Base-by-base conservation (phyloP, 1,139 yeast genomes). In the Candida freyschussii region DNA sequence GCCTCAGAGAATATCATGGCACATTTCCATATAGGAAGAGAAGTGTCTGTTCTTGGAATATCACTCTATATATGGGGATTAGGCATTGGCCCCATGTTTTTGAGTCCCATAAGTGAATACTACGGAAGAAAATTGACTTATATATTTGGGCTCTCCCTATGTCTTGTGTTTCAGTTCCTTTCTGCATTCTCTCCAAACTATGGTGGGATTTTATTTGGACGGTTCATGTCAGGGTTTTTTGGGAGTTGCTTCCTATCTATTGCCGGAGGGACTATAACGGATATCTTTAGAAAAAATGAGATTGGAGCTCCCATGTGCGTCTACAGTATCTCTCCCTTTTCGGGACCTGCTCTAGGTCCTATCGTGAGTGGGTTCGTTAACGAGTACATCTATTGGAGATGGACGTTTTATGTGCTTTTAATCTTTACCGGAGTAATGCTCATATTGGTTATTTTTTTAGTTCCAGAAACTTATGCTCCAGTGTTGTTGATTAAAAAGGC, bases 61-160 rank as follows among this genome's bases (percentile, higher is more conserved):
- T 69, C 87, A 1, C 60, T 83, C 17, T 81, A 77, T 68, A 79
- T 83, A 22, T 59, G 82, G 43, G 91, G 94, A 2, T 67, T 82
- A 47, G 77, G 79, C n/a, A 60, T 75, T 21, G 95, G 94, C 5
- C 94, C 95, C 0, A 60, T 83, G 43, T 58, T 83, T 25, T 72
- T 87, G 65, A 85, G 89, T 5, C 95, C 95, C 5, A 58, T 84
- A 25, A 78, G 89, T 12, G 95, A 84, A 54, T 74, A 79, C 42
- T 72, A 75, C 37, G 95, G 95, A 7, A 66, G 95, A 38, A 75
- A 78, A 47, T 62, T 75, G 2, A 85, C 85, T 1, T 83, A 78
- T 46, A 59, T 80, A 22, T 60, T 70, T 34, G 76, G 86, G 0
- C 64, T 78, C 35, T 60, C 69, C 2, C 54, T 78, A 13, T 77